Percentiles rank a stretch among this genome's conserved stretches.
These are phyloP conservation scores for Phytopythium oedochilum DNA, from an alignment of 352 stramenopile genomes.

Conservation along the genomic window DNA sequence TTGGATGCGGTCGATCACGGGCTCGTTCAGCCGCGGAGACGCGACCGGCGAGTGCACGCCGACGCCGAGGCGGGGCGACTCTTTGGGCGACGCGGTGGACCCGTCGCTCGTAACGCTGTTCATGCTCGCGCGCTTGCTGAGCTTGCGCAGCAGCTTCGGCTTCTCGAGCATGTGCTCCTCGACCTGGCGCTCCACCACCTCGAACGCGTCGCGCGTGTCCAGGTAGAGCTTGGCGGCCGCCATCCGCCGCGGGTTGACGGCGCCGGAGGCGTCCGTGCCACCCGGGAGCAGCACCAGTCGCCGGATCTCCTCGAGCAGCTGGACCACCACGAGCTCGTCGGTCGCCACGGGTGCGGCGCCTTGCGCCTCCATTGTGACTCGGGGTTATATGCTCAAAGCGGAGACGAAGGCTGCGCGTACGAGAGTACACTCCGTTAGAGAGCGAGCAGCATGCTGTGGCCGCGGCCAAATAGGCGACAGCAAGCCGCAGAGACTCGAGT, in stretches of 20 bases:
- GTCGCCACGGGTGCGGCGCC: constrained; percentile 4
- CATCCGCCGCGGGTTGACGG: constrained; percentile 32
- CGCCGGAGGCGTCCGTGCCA: constrained; percentile 8
- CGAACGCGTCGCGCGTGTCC: constrained; percentile 69
- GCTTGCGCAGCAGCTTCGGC: constrained; percentile 46
- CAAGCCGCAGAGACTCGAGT: too few relatives aligned
- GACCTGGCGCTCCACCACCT: constrained; percentile 53
- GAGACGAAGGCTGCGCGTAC: too few relatives aligned
- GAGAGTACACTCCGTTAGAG: too few relatives aligned
- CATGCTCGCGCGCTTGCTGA: constrained; percentile 34
- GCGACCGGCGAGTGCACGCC: not conserved
- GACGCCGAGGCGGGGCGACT: not conserved
- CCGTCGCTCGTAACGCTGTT: constrained; percentile 15
- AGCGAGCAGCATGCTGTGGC: too few relatives aligned
- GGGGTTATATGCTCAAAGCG: too few relatives aligned
- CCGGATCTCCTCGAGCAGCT: constrained; percentile 73
- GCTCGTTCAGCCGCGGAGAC: constrained; percentile 21
- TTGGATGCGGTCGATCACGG: constrained; percentile 55
- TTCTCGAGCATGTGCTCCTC: constrained; percentile 34
- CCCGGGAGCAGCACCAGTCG: constrained; percentile 23
- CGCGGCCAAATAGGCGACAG: too few relatives aligned
- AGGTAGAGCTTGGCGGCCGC: constrained; percentile 70
- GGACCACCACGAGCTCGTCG: constrained; percentile 60
- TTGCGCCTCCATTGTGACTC: not conserved
- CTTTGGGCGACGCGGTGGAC: not conserved